phyloP scores from a whole-genome alignment of 2,329 filamentous ascomycete genomes.

The Neophaeococcomyces mojaviensis region DNA sequence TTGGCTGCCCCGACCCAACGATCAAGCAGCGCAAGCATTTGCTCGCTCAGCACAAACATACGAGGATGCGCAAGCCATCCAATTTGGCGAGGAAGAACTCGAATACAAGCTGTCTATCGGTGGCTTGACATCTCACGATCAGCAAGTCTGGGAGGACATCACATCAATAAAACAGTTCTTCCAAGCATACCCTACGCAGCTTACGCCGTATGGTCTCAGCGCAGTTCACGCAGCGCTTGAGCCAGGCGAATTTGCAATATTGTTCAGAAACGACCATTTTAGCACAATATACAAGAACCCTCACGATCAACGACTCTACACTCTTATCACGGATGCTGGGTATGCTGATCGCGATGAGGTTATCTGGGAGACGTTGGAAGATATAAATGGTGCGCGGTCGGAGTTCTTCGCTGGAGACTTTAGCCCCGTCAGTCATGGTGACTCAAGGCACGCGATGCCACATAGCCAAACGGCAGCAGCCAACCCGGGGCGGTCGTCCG shows the following conservation, averaged over 20 bases:
- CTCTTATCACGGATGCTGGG: conserved; percentile 85
- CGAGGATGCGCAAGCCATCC: conserved; percentile 82
- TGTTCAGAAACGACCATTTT: conserved; percentile 97
- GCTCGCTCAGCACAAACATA: conserved; percentile 71
- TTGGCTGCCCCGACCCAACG: conserved; percentile 65
- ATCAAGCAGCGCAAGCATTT: conserved; percentile 61
- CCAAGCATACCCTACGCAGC: conserved; percentile 69
- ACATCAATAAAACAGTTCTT: conserved; percentile 77
- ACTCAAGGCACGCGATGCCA: conserved; percentile 1
- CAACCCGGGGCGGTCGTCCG: conserved; percentile 1
- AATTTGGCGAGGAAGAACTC: conserved; percentile 82
- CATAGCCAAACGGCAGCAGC: conserved; percentile 5
- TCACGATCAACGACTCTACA: conserved; percentile 64
- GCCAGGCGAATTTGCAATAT: conserved; percentile 75
- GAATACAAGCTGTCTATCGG: conserved; percentile 64
- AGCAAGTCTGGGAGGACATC: conserved; percentile 75
- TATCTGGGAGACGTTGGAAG: conserved; percentile 89
- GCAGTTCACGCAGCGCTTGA: conserved; percentile 62
- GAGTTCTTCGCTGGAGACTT: conserved; percentile 91
- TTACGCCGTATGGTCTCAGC: conserved; percentile 73
- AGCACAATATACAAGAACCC: conserved; percentile 89
- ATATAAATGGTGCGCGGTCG: conserved; percentile 74
- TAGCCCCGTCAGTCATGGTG: conserved; percentile 61
- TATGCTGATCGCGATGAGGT: conserved; percentile 83
- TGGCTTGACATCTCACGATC: conserved; percentile 64